Base-by-base conservation (phyloP, 2,329 filamentous ascomycete genomes). In the Seiridium unicorne region DNA sequence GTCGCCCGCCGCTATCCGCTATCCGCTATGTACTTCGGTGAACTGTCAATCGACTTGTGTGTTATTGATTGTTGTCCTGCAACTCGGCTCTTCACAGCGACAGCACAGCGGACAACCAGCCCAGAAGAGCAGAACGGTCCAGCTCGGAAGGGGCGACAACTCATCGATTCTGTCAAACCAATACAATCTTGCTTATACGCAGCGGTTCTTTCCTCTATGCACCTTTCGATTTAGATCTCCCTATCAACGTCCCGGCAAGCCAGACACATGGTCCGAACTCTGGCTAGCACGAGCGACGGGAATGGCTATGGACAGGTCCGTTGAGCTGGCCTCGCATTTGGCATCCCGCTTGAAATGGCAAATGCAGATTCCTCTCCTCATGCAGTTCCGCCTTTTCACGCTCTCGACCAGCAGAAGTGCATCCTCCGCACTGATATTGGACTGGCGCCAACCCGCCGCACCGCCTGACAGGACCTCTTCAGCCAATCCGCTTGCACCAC, bases 401-500 rank as follows among this genome's bases (percentile, higher is more conserved):
- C 48, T 10, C 38, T 47, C 35, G n/a, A 9, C 44, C 35, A 35
- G 26, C 26, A 31, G 42, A 44, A 48, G 40, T 9, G 35, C 18
- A 44, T 44, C 42, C 18, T 35, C 31, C 51, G 32, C 40, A 47
- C n/a, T 49, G 47, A 35, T 38, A 32, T 35, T 51, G 18, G 49
- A 51, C 49, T 51, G 32, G 49, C 49, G 49, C 49, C 47, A 49
- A 32, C 32, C 64, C 60, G 60, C 53, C 35, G 55, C 32, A 36
- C 26, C 38, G 55, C 55, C 55, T 51, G 32, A 46, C 55, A 31
- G 44, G 5, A 11, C 7, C 9, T 51, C 44, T 18, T 10, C 64
- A 59, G 58, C 70, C 69, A 70, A 71, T 72, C 70, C 67, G 63
- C 65, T 61, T 64, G 65, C 66, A 67, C 70, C 70, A 72, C 71